Conservation (phyloP, 2,329 filamentous ascomycete species). For the Celoporthe dispersa region DNA sequence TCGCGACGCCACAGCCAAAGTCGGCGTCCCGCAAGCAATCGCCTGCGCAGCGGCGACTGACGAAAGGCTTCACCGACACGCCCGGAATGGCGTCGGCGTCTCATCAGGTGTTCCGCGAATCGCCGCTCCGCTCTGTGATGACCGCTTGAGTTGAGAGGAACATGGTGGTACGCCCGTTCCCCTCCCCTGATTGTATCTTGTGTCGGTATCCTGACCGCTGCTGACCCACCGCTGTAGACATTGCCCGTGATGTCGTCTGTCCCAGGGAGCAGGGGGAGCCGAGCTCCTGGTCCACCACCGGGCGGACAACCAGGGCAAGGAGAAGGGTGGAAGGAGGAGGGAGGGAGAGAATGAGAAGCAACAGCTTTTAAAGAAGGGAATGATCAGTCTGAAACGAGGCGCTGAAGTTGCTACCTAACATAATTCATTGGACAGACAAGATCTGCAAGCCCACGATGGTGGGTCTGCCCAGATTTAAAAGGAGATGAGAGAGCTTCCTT, state of each 20-base stretch:
- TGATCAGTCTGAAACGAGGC: slow-evolving; percentile 17
- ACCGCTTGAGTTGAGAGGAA: slow-evolving; percentile 55
- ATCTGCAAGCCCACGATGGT: slow-evolving; percentile 18
- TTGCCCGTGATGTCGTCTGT: slow-evolving; percentile 25
- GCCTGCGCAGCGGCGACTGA: slow-evolving; percentile 50
- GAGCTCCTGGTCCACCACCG: slow-evolving; percentile 18
- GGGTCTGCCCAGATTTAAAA: slow-evolving; percentile 20
- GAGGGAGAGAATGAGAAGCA: background rate
- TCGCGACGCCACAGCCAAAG: slow-evolving; percentile 50
- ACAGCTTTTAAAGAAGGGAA: background rate
- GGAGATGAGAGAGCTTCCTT: slow-evolving; percentile 13
- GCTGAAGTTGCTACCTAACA: slow-evolving; percentile 20
- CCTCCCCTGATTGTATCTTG: background rate
- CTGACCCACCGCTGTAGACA: slow-evolving; percentile 16
- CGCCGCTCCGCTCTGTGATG: slow-evolving; percentile 72
- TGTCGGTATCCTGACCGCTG: background rate
- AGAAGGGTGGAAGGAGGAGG: slow-evolving; percentile 18
- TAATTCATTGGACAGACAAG: slow-evolving; percentile 20
- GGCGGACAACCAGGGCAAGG: slow-evolving; percentile 27
- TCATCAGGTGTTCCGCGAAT: slow-evolving; percentile 63
- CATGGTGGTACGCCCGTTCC: slow-evolving; percentile 22
- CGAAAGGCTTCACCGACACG: slow-evolving; percentile 50
- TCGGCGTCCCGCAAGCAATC: slow-evolving; percentile 39
- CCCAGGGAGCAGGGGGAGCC: slow-evolving; percentile 22
- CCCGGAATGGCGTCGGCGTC: slow-evolving; percentile 49